Base-by-base conservation (phyloP, 2,329 filamentous ascomycete genomes). In the Colletotrichum lini region DNA sequence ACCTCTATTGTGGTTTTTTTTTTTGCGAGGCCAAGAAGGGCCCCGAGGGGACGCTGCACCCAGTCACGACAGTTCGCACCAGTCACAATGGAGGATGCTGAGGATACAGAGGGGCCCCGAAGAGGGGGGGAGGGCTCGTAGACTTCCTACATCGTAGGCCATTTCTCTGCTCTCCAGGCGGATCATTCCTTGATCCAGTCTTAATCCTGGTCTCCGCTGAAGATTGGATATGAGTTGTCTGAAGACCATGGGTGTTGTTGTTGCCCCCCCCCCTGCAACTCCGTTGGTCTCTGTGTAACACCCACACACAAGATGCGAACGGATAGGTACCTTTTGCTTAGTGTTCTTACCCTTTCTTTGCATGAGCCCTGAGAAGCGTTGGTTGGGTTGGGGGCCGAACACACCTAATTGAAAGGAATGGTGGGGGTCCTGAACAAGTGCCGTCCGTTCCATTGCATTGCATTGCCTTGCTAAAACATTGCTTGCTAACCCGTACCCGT, bases 181-280 rank as follows among this genome's bases (percentile, higher is more conserved):
- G 68, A 68, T 71, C 68, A 57, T 40, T 71, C 60, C 68, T 71
- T 52, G 58, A 71, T 63, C 50, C 45, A 71, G 68, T 53, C 52
- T 71, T 71, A 71, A 71, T 68, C 65, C 68, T 58, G 68, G 68
- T 47, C 38, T 58, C 47, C 56, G 56, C 67, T 67, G 56, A 61
- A 57, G 67, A 70, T 45, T 38, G 40, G n/a, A 44, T 35, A 18
- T n/a, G 38, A 42, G 23, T 13, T n/a, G 23, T 10, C 35, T 26
- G 4, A 40, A 56, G 30, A 56, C 49, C 26, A 26, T 26, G 26
- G 26, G 4, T 26, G 26, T 26, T 26, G 26, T 26, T 26, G 26
- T 4, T 4, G 4, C 26, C 26, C 26, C 26, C 3, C 26, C 54
- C 60, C 60, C 60, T 60, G 42, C 53, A 49, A 21, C 30, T 26